Conservation (phyloP, 495 filamentous ascomycete genomes). For the Neurospora sp. region DNA sequence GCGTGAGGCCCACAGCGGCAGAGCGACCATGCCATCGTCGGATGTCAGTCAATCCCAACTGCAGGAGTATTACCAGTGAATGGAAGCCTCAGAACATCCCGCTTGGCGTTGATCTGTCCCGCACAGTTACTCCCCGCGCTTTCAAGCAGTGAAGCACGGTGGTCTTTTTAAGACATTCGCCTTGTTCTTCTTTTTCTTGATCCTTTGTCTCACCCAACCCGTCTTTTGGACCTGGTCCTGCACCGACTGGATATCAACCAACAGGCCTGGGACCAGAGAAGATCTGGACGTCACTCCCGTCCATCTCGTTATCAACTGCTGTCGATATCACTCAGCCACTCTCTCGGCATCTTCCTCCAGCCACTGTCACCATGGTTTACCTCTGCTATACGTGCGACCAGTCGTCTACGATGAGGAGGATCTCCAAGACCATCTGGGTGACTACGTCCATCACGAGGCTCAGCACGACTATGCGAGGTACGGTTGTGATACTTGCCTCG, state of each 20-base stretch:
- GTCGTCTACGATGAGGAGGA: background rate
- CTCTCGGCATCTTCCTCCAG: background rate
- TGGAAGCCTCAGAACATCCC: background rate
- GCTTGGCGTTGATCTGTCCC: background rate
- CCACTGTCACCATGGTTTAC: background rate
- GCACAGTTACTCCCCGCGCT: background rate
- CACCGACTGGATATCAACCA: background rate
- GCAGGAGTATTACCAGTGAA: background rate
- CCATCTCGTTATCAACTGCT: background rate
- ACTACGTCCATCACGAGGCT: background rate
- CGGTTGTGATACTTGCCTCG: constrained; percentile 14
- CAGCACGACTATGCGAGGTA: background rate
- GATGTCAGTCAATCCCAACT: background rate
- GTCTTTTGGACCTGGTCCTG: background rate
- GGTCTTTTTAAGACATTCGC: background rate
- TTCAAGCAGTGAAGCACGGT: background rate
- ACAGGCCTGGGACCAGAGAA: background rate
- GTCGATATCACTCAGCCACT: background rate
- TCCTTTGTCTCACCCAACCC: background rate
- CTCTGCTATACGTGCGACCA: background rate
- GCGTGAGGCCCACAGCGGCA: background rate
- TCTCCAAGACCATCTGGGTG: background rate
- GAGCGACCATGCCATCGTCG: too few species aligned
- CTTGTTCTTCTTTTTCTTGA: background rate
- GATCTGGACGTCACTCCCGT: background rate